Base-by-base conservation (phyloP, 2,329 filamentous ascomycete species). In the Chaetomiaceae sp. region DNA sequence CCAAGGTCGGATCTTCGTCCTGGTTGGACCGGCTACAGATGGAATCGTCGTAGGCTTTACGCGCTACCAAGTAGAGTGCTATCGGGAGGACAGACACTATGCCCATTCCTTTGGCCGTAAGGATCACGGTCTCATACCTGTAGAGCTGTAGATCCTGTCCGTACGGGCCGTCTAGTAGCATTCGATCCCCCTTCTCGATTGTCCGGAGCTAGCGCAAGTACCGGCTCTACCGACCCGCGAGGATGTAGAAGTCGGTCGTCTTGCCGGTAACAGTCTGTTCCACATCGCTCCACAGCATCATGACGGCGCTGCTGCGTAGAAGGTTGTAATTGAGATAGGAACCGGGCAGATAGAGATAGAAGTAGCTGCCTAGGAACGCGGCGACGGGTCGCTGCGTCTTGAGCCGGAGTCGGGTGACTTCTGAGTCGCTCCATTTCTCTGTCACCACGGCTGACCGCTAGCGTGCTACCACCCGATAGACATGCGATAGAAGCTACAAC, bases 241-340 rank as follows among this genome's bases (percentile, higher is more conserved):
- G 38, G 17, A 54, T 54, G 25, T 49, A 22, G 31, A 54, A 49
- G 33, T 49, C 46, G 23, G 44, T 49, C 22, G 46, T 54, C 46
- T 36, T 54, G 20, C 51, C 46, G 31, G 46, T 43, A 5, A 45
- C 39, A 17, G 46, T 49, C 37, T 49, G 31, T 44, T 49, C 25
- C 22, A 46, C n/a, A 43, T 54, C 46, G 31, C 38, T 49, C 46
- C 31, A 54, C n/a, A 54, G 44, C 29, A 54, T 49, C 17, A 49
- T 49, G 11, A 54, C 23, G 12, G 46, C 22, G 17, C 45, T 43
- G 33, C 46, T 54, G 15, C 22, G 39, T 4, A 54, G 27, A 12
- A 54, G 31, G 38, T 49, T 49, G 17, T 54, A 54, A 34, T 49
- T 54, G 38, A 49, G 22, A 38, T 49, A 44, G 31, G 44, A 49